Percentiles rank a stretch among this genome's conserved stretches.
Conservation (phyloP, 2,329 filamentous ascomycete genomes). For the Teratosphaeria zuluensis region DNA sequence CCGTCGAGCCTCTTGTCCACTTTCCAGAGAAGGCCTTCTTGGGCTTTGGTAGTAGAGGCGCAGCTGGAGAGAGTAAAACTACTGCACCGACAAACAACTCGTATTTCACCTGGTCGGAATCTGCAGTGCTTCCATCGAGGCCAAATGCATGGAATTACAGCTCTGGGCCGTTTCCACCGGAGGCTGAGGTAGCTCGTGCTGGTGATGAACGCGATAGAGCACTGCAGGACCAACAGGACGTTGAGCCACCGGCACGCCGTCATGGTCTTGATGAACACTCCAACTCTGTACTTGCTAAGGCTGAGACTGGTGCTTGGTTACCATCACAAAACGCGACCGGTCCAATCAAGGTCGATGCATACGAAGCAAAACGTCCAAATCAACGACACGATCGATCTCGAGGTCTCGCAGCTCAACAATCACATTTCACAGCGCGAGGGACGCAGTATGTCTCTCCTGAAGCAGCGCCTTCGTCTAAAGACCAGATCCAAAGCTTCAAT, state of each 20-base stretch:
- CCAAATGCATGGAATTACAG: background rate
- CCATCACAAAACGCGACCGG: background rate
- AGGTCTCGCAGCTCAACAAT: background rate
- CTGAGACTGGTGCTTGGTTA: background rate
- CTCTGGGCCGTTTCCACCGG: background rate
- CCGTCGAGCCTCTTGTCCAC: slow-evolving; percentile 18
- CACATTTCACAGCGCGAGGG: background rate
- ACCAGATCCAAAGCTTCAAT: slow-evolving; percentile 2
- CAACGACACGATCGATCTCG: background rate
- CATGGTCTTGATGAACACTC: slow-evolving; percentile 1
- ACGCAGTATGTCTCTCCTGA: background rate
- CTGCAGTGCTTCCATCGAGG: slow-evolving; percentile 16
- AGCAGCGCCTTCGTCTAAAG: background rate
- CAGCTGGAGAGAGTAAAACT: slow-evolving; percentile 8
- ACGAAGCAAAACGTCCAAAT: background rate
- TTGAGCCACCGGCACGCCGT: background rate
- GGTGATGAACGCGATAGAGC: background rate
- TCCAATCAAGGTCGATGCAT: background rate
- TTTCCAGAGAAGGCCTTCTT: slow-evolving; percentile 27
- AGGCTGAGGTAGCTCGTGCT: background rate
- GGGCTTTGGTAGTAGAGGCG: slow-evolving; percentile 29
- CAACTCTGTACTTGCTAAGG: background rate
- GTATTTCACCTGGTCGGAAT: slow-evolving; percentile 36
- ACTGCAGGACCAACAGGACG: background rate
- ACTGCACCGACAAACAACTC: slow-evolving; percentile 19